These are phyloP conservation scores for Pleurozium schreberi DNA, from an alignment of 225 moss, liverwort and hornwort genomes.

Conservation along the genomic window DNA sequence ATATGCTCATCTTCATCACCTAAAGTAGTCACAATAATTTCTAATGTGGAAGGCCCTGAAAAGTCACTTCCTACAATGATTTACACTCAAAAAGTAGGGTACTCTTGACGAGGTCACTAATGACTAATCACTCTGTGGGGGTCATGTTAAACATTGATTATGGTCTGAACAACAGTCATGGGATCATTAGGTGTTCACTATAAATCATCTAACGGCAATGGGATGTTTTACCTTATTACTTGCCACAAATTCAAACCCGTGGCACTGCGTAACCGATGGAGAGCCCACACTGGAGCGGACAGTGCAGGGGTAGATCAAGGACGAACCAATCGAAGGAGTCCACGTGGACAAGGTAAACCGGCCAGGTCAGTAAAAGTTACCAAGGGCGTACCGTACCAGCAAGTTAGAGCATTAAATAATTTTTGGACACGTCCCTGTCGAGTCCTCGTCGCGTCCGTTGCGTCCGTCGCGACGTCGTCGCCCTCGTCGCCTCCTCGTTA, in stretches of 20 bases:
- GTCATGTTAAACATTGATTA: too few species aligned
- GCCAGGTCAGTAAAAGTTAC: neutral
- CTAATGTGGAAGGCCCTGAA: too few species aligned
- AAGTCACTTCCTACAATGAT: too few species aligned
- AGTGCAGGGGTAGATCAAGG: neutral
- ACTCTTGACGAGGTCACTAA: too few species aligned
- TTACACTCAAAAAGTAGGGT: too few species aligned
- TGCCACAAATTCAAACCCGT: neutral
- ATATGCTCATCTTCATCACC: too few species aligned
- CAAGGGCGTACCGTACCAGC: neutral
- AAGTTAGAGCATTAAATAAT: neutral
- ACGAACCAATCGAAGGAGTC: neutral
- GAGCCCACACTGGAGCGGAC: neutral
- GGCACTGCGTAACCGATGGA: neutral
- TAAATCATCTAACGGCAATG: too few species aligned
- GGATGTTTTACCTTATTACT: too few species aligned
- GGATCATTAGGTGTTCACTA: too few species aligned
- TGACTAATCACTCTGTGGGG: too few species aligned
- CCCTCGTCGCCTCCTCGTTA: neutral
- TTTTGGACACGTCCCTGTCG: neutral
- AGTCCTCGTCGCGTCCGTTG: neutral
- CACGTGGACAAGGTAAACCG: neutral
- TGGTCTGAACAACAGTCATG: too few species aligned
- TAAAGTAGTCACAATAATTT: too few species aligned
- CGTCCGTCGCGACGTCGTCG: neutral